Evolutionary conservation across 495 filamentous ascomycete genomes (phyloP).

Genomic region (Podospora didyma): DNA sequence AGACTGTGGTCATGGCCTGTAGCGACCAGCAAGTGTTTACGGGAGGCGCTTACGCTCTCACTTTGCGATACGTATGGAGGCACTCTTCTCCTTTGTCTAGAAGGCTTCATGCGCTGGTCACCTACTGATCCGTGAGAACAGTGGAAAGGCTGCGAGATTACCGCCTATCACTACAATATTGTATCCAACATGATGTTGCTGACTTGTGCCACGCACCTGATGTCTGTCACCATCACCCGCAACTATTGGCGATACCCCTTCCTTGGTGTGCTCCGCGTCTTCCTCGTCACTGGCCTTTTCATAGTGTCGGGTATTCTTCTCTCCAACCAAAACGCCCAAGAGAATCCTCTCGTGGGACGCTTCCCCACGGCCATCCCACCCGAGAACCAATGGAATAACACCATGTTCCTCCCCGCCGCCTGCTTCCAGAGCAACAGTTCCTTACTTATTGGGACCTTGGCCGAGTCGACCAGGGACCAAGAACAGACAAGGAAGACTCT

Average conservation of each 20-base stretch:
- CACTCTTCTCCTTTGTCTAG: not conserved
- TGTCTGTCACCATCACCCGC: slow-evolving; percentile 29
- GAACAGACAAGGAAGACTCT: not conserved
- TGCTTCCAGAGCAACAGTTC: slow-evolving; percentile 23
- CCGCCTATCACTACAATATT: slow-evolving; percentile 40
- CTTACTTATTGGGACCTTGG: slow-evolving; percentile 2
- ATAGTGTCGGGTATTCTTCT: slow-evolving; percentile 27
- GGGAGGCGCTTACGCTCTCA: slow-evolving; percentile 31
- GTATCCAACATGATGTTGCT: slow-evolving; percentile 36
- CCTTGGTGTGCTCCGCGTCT: slow-evolving; percentile 23
- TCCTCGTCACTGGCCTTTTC: slow-evolving; percentile 19
- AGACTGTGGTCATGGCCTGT: slow-evolving; percentile 32
- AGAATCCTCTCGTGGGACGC: not conserved
- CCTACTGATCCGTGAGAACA: not conserved
- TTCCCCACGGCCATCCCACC: slow-evolving; percentile 26
- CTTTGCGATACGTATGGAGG: slow-evolving; percentile 22
- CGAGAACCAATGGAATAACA: slow-evolving; percentile 13
- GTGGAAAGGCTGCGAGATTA: slow-evolving; percentile 31
- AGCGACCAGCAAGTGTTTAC: slow-evolving; percentile 41
- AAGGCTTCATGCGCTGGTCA: not conserved
- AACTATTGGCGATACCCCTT: slow-evolving; percentile 31
- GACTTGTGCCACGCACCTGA: slow-evolving; percentile 36
- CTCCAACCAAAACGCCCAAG: slow-evolving; percentile 18
- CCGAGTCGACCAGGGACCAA: slow-evolving; percentile 5
- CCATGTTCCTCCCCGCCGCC: slow-evolving; percentile 25